Conservation (phyloP, 257 asterid genomes). For the Przewalskia tangutica region DNA sequence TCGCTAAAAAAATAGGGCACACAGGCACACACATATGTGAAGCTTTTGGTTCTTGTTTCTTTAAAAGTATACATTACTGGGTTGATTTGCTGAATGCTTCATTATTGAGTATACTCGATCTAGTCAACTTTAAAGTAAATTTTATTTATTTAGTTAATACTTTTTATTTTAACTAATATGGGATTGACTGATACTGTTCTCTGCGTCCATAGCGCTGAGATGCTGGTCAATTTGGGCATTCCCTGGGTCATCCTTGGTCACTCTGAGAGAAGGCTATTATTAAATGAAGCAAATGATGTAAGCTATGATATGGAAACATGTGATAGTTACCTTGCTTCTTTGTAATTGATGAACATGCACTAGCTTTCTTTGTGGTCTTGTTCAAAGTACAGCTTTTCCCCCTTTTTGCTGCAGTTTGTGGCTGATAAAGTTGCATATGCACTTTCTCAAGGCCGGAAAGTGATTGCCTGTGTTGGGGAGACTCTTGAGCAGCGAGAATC, state of each 20-base stretch:
- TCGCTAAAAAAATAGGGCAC: background rate
- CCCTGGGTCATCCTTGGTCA: conserved; percentile 47
- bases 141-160: background rate
- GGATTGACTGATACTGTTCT: background rate
- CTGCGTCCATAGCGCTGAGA: conserved; percentile 24
- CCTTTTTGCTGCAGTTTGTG: conserved; percentile 44
- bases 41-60: background rate
- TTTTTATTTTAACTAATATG: background rate
- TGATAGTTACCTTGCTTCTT: background rate
- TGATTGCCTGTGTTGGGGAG: conserved; percentile 97
- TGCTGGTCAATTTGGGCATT: conserved; percentile 32
- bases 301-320: background rate
- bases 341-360: background rate
- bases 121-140: background rate
- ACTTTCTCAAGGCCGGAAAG: conserved; percentile 84
- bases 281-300: conserved; percentile 37
- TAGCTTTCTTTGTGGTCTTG: background rate
- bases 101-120: background rate
- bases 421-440: conserved; percentile 96
- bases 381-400: background rate
- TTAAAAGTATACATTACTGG: background rate
- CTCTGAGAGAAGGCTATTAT: conserved; percentile 34
- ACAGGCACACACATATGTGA: background rate
- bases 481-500: conserved; percentile 95
- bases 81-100: background rate